Evolutionary conservation across 345 rosid species (phyloP).

Genomic region (Moricandia moricandioides): DNA sequence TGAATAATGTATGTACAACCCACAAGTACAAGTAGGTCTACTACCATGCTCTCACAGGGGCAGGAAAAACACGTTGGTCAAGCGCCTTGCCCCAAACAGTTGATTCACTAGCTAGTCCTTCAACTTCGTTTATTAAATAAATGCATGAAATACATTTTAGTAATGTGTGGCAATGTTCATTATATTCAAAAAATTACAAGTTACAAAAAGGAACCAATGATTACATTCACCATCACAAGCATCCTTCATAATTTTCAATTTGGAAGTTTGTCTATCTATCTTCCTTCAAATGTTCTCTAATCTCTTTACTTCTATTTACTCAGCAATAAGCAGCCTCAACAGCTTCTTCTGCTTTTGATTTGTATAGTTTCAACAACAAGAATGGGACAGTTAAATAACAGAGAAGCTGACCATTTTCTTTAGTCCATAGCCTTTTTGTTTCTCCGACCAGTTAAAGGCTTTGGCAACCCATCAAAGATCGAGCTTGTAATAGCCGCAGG

Average conservation of each 20-base stretch:
- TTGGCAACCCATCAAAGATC: slow-evolving; percentile 69
- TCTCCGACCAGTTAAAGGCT: slow-evolving; percentile 53
- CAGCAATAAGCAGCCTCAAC: slow-evolving; percentile 19
- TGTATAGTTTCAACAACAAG: slow-evolving; percentile 26
- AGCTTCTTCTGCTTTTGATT: slow-evolving; percentile 31
- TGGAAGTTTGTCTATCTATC: background rate
- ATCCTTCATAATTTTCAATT: background rate
- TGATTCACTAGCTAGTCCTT: too few relatives aligned
- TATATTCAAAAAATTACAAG: background rate
- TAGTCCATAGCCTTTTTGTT: slow-evolving; percentile 84
- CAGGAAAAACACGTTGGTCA: too few relatives aligned
- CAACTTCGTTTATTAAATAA: background rate
- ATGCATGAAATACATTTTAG: slow-evolving; percentile 16
- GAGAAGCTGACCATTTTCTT: slow-evolving; percentile 27
- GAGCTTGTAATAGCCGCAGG: slow-evolving; percentile 59
- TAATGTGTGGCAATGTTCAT: slow-evolving; percentile 22
- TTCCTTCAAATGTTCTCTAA: slow-evolving; percentile 2
- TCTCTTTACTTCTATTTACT: slow-evolving; percentile 37
- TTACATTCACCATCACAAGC: slow-evolving; percentile 26
- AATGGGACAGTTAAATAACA: slow-evolving; percentile 21
- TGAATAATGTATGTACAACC: too few relatives aligned
- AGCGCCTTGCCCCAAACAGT: too few relatives aligned
- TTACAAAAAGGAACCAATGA: slow-evolving; percentile 11
- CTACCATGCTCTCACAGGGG: too few relatives aligned
- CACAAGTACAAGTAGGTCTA: too few relatives aligned